A percentile compares a stretch with the other conserved stretches of the same genome.
phyloP scores from a whole-genome alignment of 2,329 filamentous ascomycete species.

The Orbilia brochopaga region DNA sequence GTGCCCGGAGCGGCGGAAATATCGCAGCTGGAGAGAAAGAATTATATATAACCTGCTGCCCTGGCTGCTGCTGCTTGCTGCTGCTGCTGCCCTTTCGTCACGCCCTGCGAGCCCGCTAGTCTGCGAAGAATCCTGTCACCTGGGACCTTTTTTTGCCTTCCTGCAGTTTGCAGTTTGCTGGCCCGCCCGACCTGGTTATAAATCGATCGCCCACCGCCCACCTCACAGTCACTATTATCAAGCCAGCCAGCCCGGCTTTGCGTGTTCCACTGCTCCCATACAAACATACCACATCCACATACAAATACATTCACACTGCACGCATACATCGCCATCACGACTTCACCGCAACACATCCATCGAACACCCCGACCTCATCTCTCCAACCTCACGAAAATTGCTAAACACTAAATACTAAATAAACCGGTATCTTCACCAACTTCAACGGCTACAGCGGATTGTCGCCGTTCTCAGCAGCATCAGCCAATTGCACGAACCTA shows the following conservation, averaged over 20 bases:
- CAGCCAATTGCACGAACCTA: conserved; percentile 36
- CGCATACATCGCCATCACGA: not conserved
- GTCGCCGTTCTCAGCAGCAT: conserved; percentile 42
- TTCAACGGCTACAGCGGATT: conserved; percentile 3
- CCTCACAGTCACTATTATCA: too few species aligned
- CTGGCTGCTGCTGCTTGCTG: conserved; percentile 1
- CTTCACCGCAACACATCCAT: conserved; percentile 7
- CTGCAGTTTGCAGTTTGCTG: not conserved
- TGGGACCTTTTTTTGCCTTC: conserved; percentile 3
- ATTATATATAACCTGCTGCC: not conserved
- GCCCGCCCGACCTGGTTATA: conserved; percentile 35
- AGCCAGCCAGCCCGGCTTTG: conserved; percentile 11
- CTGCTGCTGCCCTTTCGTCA: conserved; percentile 43
- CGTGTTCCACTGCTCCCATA: conserved; percentile 8
- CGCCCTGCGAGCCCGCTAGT: conserved; percentile 4
- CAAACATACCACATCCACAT: conserved; percentile 3
- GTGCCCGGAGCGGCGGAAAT: conserved; percentile 44
- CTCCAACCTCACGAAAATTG: not conserved
- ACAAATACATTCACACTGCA: not conserved
- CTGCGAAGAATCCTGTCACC: too few species aligned
- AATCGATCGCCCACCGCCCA: conserved; percentile 38
- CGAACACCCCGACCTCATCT: not conserved
- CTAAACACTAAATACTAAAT: not conserved
- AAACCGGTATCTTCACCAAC: not conserved
- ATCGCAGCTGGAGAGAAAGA: conserved; percentile 29